Evolutionary conservation across 2,329 filamentous ascomycete species (phyloP), one percentile per base, ranked within the genome.

Genomic region (Fusarium irregulare): DNA sequence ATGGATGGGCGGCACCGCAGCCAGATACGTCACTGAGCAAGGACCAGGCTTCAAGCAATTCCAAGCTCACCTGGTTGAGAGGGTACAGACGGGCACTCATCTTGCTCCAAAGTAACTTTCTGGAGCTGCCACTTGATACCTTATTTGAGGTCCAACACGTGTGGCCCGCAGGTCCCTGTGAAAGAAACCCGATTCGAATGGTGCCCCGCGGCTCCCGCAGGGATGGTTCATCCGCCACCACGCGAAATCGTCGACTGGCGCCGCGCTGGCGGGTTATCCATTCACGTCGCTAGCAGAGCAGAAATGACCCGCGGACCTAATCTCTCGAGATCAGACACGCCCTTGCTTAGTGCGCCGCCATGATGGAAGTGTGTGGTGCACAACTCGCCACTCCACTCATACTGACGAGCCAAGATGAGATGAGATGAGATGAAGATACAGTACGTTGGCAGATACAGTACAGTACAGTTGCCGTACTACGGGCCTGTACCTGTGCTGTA

Each of bases 251-350:
- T 69, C 54, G 61, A 72, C 66, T 59, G 60, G 69, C 69, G 69
- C 73, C 69, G 66, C 51, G 53, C 68, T 75, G 72, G 65, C 62
- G 73, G 70, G 60, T 60, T 75, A 58, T 46, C 66, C 67, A 66
- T 66, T 64, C 48, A 32, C 28, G 41, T 61, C 61, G 50, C 51
- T 56, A 61, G 28, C 40, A 53, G 32, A 53, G 37, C 48, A 55
- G 53, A 75, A 69, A 74, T 75, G 67, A 71, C 64, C 67, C 68
- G 73, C 60, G 67, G 72, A 68, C 71, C 67, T 71, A 75, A 75
- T 75, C 73, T 74, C 70, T 71, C 59, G 61, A 74, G 73, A 75
- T 75, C 73, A 74, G 69, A 74, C 72, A 75, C 63, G 54, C 62
- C 64, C 59, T 74, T 68, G 70, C 73, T 74, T 74, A 74, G 72